Base-by-base conservation (phyloP, 2,329 filamentous ascomycete species). In the Dissoconium aciculare region DNA sequence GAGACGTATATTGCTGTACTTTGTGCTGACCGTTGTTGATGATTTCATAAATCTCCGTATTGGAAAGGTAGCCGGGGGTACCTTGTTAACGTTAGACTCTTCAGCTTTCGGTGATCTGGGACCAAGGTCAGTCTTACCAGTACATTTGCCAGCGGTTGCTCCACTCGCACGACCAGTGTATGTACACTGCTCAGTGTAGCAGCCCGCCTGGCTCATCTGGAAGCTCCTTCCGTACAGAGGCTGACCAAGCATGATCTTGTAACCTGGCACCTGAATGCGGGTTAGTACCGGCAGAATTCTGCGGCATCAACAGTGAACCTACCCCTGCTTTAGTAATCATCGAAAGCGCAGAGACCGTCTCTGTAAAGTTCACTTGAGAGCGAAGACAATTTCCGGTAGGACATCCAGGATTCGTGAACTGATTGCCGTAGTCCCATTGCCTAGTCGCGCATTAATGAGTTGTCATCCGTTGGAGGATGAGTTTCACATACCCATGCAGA, bases 171-270 rank as follows among this genome's bases (percentile, higher is more conserved):
- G 34, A 21, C 48, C 47, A 4, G 40, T 45, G 30, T 39, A 53
- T 11, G 35, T 43, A 33, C 49, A 54, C n/a, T 34, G 38, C 2
- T 35, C 35, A 1, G 37, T 41, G n/a, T 26, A 36, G 32, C 54
- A 57, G n/a, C 28, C 25, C 4, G 37, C 27, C 16, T 16, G 23
- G 11, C 47, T 45, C 36, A 59, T 53, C n/a, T 72, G 64, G 52
- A 92, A 93, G 0, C 78, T 71, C 17, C 82, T 77, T 3, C 84
- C 85, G 50, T 92, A 93, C n/a, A 93, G 61, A 3, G 84, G 82
- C 75, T 91, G 83, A 3, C 84, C 83, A 11, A 92, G 54, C 4
- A 89, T 76, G 31, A 93, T 69, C 56, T 91, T 92, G 35, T 63
- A 48, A 0, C 71, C 50, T 0, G 65, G 47, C 0, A 91, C 24